Base-by-base conservation (phyloP, 129 eudicot genomes). In the Flaveria robusta region DNA sequence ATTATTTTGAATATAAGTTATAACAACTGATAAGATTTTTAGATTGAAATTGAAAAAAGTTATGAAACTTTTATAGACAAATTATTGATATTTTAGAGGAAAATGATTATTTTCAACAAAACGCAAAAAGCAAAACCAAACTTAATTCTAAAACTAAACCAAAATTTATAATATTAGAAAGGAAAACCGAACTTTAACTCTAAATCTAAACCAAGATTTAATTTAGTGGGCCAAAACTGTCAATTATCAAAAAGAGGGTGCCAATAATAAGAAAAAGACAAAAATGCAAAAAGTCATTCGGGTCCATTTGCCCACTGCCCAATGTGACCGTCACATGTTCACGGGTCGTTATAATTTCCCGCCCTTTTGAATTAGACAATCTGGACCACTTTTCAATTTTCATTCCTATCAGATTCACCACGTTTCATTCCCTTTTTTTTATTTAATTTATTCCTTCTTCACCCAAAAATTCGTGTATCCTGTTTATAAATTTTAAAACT, bases 291-390 rank as follows among this genome's bases (percentile, higher is more conserved):
- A 39, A 11, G 39, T 9, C 7, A 79, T 63, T 19, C 49, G 34
- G 83, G 82, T 31, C 77, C 77, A 72, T 22, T 31, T 52, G 7
- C 24, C 47, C 71, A 70, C 77, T 70, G 20, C 64, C 71, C 54
- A 9, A 60, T 19, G 65, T 16, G 67, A 72, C 78, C 26, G 74
- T 63, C 59, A 41, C 75, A 69, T 72, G 69, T 23, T 79, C 78
- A 79, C 74, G 83, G 78, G 77, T 65, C 39, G 45, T 26, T 74
- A 76, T 66, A 31, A 13, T 9, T 73, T 31, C 42, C 41, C n/a
- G 16, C 18, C 24, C 31, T 2, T 56, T 31, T 31, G 7, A 1
- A 31, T 31, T 31, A 31, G 5, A 45, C 37, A 46, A 8, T 71
- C 49, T 72, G 74, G 68, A 72, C 83, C 78, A 41, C 54, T 3